phyloP scores from a whole-genome alignment of 306 rosid genomes.

The Chamaecrista fasciculata region DNA sequence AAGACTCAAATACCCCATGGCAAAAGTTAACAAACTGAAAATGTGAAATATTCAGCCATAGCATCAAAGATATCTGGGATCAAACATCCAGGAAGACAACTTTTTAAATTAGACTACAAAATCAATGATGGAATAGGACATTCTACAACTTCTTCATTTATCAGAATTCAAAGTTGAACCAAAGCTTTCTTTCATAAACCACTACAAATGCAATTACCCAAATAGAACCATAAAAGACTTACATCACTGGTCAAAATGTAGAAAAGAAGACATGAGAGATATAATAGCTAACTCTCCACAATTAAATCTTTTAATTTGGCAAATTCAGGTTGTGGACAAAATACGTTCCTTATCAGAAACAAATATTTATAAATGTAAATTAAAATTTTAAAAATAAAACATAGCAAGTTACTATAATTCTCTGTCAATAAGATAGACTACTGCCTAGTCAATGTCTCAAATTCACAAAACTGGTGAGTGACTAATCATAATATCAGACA shows the following conservation, averaged over 20 bases:
- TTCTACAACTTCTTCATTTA: not conserved
- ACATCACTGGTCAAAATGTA: conserved; percentile 86
- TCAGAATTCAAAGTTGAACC: not conserved
- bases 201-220: conserved; percentile 22
- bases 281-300: conserved; percentile 24
- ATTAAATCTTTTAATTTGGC: no score
- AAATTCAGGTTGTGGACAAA: no score
- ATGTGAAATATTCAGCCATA: not conserved
- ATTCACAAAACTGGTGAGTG: no score
- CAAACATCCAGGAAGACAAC: not conserved
- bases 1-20: not conserved
- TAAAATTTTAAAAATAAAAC: no score
- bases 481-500: no score
- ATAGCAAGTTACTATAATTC: no score
- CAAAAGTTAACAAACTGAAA: not conserved
- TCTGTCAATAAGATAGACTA: no score
- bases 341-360: no score
- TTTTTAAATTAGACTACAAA: not conserved
- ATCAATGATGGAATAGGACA: not conserved
- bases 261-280: conserved; percentile 37
- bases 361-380: no score
- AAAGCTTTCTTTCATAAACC: conserved; percentile 26
- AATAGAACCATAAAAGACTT: conserved; percentile 41
- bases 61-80: not conserved
- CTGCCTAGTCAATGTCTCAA: no score